phyloP scores from a whole-genome alignment of 176 grass and related monocot species.

The Zizania latifolia region DNA sequence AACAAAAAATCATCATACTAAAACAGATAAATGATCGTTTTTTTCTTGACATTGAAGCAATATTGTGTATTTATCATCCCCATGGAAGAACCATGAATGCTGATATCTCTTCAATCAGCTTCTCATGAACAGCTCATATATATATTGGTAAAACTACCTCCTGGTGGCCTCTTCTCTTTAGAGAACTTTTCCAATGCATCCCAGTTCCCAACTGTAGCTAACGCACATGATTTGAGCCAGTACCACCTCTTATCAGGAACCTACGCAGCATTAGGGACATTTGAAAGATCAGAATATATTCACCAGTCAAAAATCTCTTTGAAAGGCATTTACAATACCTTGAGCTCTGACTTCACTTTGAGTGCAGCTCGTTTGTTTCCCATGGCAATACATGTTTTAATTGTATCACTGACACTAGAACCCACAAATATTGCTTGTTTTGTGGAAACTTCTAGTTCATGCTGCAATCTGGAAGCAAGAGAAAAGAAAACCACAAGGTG shows the following conservation, averaged over 20 bases:
- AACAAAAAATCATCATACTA: background rate
- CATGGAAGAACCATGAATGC: background rate
- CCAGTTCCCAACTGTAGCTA: constrained; percentile 94
- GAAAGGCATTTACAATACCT: constrained; percentile 42
- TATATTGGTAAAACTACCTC: constrained; percentile 52
- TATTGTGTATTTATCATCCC: background rate
- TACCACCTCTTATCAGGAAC: constrained; percentile 99
- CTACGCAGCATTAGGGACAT: constrained; percentile 33
- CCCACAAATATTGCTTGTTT: constrained; percentile 95
- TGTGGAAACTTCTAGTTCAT: constrained; percentile 92
- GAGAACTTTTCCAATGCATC: constrained; percentile 91
- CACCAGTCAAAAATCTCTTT: constrained; percentile 9
- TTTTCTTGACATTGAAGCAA: background rate
- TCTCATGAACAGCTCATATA: background rate
- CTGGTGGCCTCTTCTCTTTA: constrained; percentile 85
- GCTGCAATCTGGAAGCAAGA: constrained; percentile 60
- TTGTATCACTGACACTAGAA: constrained; percentile 97
- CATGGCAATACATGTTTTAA: constrained; percentile 89
- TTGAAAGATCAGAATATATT: constrained; percentile 9
- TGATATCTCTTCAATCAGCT: background rate
- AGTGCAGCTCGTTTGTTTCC: constrained; percentile 85
- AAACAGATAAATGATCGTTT: background rate
- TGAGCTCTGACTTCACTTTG: constrained; percentile 89
- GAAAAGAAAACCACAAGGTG: constrained; percentile 14
- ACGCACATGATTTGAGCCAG: constrained; percentile 94